These are phyloP conservation scores for Cryptococcus amylolentus DNA, from an alignment of 1,284 basidiomycete species.

Conservation along the genomic window DNA sequence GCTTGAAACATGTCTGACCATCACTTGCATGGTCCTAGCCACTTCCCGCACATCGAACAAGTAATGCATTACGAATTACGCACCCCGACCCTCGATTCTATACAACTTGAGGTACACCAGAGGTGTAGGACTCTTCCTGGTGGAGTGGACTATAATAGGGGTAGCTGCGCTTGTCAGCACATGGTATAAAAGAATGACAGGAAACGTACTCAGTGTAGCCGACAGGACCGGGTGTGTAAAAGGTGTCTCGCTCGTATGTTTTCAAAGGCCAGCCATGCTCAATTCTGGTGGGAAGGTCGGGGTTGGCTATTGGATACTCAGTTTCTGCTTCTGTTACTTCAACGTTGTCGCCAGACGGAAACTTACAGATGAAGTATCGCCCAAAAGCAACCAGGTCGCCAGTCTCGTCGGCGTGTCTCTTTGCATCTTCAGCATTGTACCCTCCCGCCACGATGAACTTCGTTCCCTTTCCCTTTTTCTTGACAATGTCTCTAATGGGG, in stretches of 20 bases:
- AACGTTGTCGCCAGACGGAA: too few species aligned
- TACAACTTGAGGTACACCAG: too few species aligned
- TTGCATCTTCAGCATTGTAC: conserved; percentile 31
- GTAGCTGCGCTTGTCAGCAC: too few species aligned
- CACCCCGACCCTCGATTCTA: too few species aligned
- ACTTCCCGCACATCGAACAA: too few species aligned
- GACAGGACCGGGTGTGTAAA: not conserved
- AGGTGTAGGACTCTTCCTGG: too few species aligned
- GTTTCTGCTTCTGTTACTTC: not conserved
- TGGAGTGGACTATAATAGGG: too few species aligned
- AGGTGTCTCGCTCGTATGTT: conserved; percentile 29
- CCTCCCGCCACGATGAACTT: conserved; percentile 56
- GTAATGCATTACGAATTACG: too few species aligned
- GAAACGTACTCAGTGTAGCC: not conserved
- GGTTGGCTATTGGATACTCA: conserved; percentile 36
- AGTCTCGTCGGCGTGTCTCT: conserved; percentile 35
- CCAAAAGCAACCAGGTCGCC: conserved; percentile 55
- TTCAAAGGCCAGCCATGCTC: conserved; percentile 33
- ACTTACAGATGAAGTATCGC: conserved; percentile 50
- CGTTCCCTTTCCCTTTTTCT: conserved; percentile 15
- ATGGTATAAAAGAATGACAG: not conserved
- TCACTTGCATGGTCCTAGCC: too few species aligned
- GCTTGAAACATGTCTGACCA: too few species aligned
- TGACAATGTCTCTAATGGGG: conserved; percentile 15
- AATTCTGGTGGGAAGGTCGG: conserved; percentile 56